Evolutionary conservation across 2,329 filamentous ascomycete genomes (phyloP).

Genomic region (Metarhizium humberi): DNA sequence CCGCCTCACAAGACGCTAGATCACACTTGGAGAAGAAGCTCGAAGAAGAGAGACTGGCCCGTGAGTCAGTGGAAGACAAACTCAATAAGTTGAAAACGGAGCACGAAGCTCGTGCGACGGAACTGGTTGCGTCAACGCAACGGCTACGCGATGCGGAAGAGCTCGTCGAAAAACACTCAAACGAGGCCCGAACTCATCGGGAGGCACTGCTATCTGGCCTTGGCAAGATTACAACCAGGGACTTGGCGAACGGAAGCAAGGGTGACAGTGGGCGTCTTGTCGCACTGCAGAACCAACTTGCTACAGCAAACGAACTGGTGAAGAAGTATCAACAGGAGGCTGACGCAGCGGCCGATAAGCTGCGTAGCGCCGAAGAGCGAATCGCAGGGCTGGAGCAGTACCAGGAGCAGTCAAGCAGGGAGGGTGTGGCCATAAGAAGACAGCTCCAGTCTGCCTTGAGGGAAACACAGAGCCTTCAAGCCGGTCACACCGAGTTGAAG

Average conservation of each 20-base stretch:
- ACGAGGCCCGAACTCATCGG: constrained; percentile 79
- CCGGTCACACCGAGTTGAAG: constrained; percentile 73
- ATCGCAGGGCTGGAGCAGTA: constrained; percentile 95
- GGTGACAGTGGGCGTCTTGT: constrained; percentile 56
- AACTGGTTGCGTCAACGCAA: constrained; percentile 66
- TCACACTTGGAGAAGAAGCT: constrained; percentile 70
- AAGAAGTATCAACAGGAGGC: constrained; percentile 85
- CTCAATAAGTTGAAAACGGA: constrained; percentile 69
- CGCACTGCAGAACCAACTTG: constrained; percentile 72
- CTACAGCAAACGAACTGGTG: constrained; percentile 67
- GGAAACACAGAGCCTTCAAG: constrained; percentile 73
- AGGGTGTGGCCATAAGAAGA: constrained; percentile 80
- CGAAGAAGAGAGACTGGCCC: constrained; percentile 68
- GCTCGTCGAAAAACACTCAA: constrained; percentile 74
- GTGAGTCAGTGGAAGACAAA: constrained; percentile 69
- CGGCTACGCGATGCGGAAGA: constrained; percentile 80
- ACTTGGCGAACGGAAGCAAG: constrained; percentile 35
- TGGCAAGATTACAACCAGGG: constrained; percentile 57
- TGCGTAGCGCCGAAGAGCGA: constrained; percentile 87
- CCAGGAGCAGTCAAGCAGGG: constrained; percentile 91
- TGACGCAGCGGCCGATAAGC: constrained; percentile 75
- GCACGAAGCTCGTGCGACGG: constrained; percentile 69
- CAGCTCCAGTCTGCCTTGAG: constrained; percentile 79
- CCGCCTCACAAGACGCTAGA: constrained; percentile 70
- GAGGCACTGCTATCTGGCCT: constrained; percentile 75